Evolutionary conservation across 2,329 filamentous ascomycete genomes (phyloP).

Genomic region (Pezicula rhizophila): DNA sequence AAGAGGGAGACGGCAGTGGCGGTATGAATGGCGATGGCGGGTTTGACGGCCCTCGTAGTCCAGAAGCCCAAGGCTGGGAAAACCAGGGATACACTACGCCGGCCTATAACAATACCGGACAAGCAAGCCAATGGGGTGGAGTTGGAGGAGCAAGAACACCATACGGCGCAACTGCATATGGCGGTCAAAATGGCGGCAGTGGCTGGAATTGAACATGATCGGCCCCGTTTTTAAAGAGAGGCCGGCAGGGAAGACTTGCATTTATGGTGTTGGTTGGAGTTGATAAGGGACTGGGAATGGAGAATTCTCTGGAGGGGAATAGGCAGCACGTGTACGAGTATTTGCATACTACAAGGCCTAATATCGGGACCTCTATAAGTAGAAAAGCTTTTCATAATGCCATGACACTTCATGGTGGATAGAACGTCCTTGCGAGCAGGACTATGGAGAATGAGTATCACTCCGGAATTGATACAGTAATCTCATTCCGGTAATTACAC

Average conservation of each 20-base stretch:
- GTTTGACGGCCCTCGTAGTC: constrained; percentile 54
- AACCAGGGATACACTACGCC: constrained; percentile 63
- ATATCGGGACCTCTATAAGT: no score
- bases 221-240: no score
- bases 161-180: constrained; percentile 57
- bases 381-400: no score
- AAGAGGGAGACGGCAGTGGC: constrained; percentile 48
- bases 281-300: no score
- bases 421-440: no score
- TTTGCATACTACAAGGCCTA: no score
- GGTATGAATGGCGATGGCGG: constrained; percentile 39
- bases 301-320: no score
- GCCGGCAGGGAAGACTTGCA: not conserved
- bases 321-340: no score
- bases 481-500: no score
- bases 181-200: constrained; percentile 29
- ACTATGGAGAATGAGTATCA: no score
- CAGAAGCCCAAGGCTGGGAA: constrained; percentile 53
- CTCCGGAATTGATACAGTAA: no score
- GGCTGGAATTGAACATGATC: constrained; percentile 18
- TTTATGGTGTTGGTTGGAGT: not conserved
- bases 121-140: constrained; percentile 57
- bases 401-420: no score
- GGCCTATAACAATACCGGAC: constrained; percentile 48
- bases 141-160: constrained; percentile 46